phyloP scores from a whole-genome alignment of 139 green algal species.

The Monoraphidium neglectum region DNA sequence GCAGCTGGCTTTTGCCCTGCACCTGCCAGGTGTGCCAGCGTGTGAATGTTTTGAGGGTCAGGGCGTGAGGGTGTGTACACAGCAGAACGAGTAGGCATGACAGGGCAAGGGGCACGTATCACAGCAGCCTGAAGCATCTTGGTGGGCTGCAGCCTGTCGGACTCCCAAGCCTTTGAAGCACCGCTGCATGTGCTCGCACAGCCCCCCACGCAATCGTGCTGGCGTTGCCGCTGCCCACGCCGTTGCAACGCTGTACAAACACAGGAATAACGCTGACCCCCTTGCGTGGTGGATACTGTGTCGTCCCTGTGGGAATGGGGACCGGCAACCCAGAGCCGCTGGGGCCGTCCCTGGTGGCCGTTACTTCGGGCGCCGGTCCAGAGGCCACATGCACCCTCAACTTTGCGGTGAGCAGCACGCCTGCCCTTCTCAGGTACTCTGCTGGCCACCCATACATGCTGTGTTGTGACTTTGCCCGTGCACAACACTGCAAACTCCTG shows the following conservation, averaged over 20 bases:
- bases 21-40: conserved; percentile 34
- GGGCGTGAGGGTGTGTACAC: no score
- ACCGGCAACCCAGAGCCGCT: conserved; percentile 32
- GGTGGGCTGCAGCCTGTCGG: no score
- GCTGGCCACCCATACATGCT: neutral
- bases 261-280: neutral
- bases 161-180: no score
- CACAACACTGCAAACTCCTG: no score
- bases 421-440: neutral
- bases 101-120: no score
- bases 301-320: conserved; percentile 41
- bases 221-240: no score
- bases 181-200: no score
- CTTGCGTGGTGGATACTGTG: conserved; percentile 21
- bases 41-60: no score
- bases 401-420: conserved; percentile 52
- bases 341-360: conserved; percentile 32
- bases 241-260: neutral
- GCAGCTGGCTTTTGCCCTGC: conserved; percentile 44
- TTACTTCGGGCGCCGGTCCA: neutral
- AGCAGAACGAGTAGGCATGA: no score
- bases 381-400: conserved; percentile 47
- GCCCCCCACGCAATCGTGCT: no score
- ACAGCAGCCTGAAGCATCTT: no score
- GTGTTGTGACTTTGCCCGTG: neutral